Base-by-base conservation (phyloP, 768 basidiomycete genomes). In the Agaricus bisporus region DNA sequence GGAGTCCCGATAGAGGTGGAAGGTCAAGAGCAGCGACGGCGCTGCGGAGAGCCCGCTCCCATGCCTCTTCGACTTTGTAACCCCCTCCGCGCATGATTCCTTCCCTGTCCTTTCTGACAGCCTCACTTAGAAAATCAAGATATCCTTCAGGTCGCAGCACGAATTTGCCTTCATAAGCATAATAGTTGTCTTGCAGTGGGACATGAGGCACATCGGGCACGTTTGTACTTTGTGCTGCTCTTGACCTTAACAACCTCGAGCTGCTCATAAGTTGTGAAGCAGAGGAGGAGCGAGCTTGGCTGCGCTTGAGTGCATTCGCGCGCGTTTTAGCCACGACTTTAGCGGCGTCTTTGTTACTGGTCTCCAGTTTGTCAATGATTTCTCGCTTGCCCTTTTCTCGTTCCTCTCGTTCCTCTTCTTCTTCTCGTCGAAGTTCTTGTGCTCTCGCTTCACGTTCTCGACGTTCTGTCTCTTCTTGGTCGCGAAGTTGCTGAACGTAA, bases 1-100 rank as follows among this genome's bases (percentile, higher is more conserved):
- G 32, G 35, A 69, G 49, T 28, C 71, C 78, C 38, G 67, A 63
- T 32, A 78, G 64, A 1, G 85, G 82, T 32, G 73, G 62, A 29
- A 89, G 62, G 56, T 89, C 88, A 56, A 94, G 65, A 1, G 81
- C 88, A 36, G 83, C 83, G 20, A 93, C 84, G 5, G 88, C 85
- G 58, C 67, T 81, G 54, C 86, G 72, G 53, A 95, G 64, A 11
- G 89, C 90, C 51, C 91, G 75, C 60, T 87, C 86, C 91, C 91
- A 94, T 41, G 86, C 89, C 64, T 94, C 88, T 56, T 88, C 83
- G 4, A 90, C 73, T 57, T 71, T 75, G 64, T 91, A 95, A 8
- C 92, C 92, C 8, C 91, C 92, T 18, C 82, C 91, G 41, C 85
- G 74, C 85, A 87, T 88, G 59, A 86, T 82, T 12, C 86, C 87